Evolutionary conservation across 208 protist genomes (phyloP).

Genomic region (Crithidia brevicula): DNA sequence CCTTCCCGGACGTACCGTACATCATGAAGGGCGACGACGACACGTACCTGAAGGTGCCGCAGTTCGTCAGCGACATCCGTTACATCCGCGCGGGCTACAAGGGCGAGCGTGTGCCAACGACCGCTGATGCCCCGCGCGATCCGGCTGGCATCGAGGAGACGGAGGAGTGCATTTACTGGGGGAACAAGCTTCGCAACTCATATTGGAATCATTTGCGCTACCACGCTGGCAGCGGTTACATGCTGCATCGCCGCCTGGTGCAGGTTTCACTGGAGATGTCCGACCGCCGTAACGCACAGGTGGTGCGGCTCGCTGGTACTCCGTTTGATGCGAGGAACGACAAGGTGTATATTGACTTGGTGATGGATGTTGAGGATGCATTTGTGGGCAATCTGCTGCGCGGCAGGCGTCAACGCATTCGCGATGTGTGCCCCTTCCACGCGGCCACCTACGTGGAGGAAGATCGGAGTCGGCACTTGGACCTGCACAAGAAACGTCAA

Average conservation of each 20-base stretch:
- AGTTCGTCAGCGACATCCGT: slow-evolving; percentile 45
- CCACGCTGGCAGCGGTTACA: neutral
- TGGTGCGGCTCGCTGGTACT: neutral
- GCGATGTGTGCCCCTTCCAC: neutral
- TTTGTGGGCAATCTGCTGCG: slow-evolving; percentile 9
- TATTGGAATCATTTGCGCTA: neutral
- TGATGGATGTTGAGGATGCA: slow-evolving; percentile 7
- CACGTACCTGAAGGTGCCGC: slow-evolving; percentile 53
- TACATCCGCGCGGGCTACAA: neutral
- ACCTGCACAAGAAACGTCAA: neutral
- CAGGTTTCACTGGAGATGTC: neutral
- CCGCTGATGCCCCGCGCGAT: neutral
- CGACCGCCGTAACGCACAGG: neutral
- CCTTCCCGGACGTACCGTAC: slow-evolving; percentile 40
- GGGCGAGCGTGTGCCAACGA: neutral
- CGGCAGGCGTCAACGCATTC: neutral
- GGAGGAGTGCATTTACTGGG: slow-evolving; percentile 15
- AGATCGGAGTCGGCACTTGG: neutral
- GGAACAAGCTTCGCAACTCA: neutral
- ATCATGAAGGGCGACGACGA: slow-evolving; percentile 67
- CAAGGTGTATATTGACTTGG: neutral
- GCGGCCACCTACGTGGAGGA: neutral
- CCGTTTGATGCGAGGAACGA: neutral
- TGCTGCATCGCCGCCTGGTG: slow-evolving; percentile 5
- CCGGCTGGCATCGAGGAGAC: neutral